Evolutionary conservation across 2,329 filamentous ascomycete species (phyloP).

Genomic region (Verticillium klebahnii): DNA sequence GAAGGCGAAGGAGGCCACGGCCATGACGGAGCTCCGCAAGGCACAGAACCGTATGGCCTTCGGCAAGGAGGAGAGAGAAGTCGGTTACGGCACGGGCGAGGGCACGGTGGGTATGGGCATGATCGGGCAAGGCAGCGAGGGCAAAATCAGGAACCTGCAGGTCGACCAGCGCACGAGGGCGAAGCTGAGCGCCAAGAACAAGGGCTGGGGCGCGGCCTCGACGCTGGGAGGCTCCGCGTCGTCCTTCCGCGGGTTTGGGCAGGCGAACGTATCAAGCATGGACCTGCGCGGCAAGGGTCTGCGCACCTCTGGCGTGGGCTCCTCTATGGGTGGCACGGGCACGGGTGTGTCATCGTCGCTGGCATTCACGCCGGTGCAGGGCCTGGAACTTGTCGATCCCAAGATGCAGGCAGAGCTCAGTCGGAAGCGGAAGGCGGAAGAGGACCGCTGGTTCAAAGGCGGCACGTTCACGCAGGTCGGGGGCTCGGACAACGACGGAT

Average conservation of each 20-base stretch:
- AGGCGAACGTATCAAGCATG: slow-evolving; percentile 55
- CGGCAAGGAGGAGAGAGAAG: slow-evolving; percentile 90
- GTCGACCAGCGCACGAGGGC: slow-evolving; percentile 91
- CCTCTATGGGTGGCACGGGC: slow-evolving; percentile 45
- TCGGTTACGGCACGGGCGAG: slow-evolving; percentile 84
- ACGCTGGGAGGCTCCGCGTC: slow-evolving; percentile 66
- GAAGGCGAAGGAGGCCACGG: slow-evolving; percentile 93
- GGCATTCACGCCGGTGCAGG: slow-evolving; percentile 91
- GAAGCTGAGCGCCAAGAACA: slow-evolving; percentile 91
- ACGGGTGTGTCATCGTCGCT: slow-evolving; percentile 80
- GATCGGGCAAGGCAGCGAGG: slow-evolving; percentile 85
- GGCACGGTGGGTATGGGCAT: slow-evolving; percentile 86
- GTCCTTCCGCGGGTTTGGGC: slow-evolving; percentile 74
- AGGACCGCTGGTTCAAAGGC: slow-evolving; percentile 94
- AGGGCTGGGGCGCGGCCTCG: slow-evolving; percentile 82
- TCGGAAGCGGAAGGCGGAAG: slow-evolving; percentile 87
- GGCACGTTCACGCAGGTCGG: slow-evolving; percentile 93
- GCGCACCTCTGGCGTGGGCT: slow-evolving; percentile 76
- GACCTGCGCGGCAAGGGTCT: slow-evolving; percentile 75
- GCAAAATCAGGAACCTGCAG: slow-evolving; percentile 81
- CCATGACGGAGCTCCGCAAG: slow-evolving; percentile 94
- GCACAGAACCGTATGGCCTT: slow-evolving; percentile 96
- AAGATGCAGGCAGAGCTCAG: slow-evolving; percentile 84
- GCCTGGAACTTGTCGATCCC: slow-evolving; percentile 90
- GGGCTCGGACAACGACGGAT: slow-evolving; percentile 50